phyloP scores from a whole-genome alignment of 179 eudicot species.

The Spinacia oleracea region DNA sequence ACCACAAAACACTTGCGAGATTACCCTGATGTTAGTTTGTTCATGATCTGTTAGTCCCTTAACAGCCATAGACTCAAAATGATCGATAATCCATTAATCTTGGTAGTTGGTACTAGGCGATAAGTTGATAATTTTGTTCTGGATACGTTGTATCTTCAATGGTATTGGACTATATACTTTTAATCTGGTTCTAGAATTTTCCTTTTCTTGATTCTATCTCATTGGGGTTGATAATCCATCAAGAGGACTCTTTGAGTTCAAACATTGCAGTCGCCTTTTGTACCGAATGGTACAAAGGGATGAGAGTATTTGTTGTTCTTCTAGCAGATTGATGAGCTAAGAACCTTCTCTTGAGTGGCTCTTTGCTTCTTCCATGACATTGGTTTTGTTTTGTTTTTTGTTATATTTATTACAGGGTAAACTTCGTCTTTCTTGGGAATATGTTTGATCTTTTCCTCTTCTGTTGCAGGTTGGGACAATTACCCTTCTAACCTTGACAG shows the following conservation, averaged over 20 bases:
- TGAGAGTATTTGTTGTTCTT: not conserved
- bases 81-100: not conserved
- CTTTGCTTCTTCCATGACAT: not conserved
- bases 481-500: slow-evolving; percentile 58
- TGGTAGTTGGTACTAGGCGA: not conserved
- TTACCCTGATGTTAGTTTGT: not conserved
- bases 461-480: slow-evolving; percentile 77
- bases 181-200: not conserved
- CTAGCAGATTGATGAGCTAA: not conserved
- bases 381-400: too few relatives aligned
- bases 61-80: too few relatives aligned
- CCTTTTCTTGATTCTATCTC: not conserved
- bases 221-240: not conserved
- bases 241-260: not conserved
- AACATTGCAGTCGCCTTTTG: not conserved
- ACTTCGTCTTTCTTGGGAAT: not conserved
- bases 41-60: not conserved
- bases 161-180: not conserved
- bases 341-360: not conserved
- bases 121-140: too few relatives aligned
- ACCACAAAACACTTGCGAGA: not conserved
- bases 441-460: slow-evolving; percentile 1
- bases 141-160: not conserved
- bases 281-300: too few relatives aligned
- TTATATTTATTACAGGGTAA: not conserved